Conservation (phyloP, 257 asterid genomes). For the Nicotiana noctiflora region DNA sequence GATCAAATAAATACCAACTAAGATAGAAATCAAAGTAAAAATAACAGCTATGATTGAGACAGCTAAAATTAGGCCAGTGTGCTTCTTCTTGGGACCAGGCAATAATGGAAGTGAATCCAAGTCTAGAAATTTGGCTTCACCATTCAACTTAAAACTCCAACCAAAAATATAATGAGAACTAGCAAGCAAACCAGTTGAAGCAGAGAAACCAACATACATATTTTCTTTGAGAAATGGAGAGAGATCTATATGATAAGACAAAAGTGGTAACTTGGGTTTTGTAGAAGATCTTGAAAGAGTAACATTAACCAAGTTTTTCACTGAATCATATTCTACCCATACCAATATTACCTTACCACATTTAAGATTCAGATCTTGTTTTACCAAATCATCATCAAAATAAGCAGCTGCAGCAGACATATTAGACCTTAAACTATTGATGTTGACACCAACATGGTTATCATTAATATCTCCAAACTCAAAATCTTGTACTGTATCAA, state of each 20-base stretch:
- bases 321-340: slow-evolving; percentile 61
- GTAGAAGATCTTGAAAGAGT: slow-evolving; percentile 36
- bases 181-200: slow-evolving; percentile 60
- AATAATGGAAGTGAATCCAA: slow-evolving; percentile 36
- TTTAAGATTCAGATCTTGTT: slow-evolving; percentile 38
- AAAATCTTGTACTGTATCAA: slow-evolving; percentile 64
- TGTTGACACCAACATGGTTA: slow-evolving; percentile 52
- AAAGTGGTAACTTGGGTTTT: slow-evolving; percentile 39
- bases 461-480: slow-evolving; percentile 53
- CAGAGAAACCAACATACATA: slow-evolving; percentile 72
- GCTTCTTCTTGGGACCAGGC: slow-evolving; percentile 23
- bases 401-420: slow-evolving; percentile 42
- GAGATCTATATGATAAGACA: slow-evolving; percentile 41
- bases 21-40: slow-evolving; percentile 2
- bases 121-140: slow-evolving; percentile 34
- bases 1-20: slow-evolving; percentile 12
- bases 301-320: slow-evolving; percentile 29
- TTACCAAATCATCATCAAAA: slow-evolving; percentile 21
- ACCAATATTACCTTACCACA: slow-evolving; percentile 39
- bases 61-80: slow-evolving; percentile 17
- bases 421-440: slow-evolving; percentile 45
- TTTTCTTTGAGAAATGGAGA: slow-evolving; percentile 31
- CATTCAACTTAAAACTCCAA: slow-evolving; percentile 65
- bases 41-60: slow-evolving; percentile 15
- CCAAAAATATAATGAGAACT: slow-evolving; percentile 68